Conservation (phyloP, 2,329 filamentous ascomycete species). For the Xylariaceae sp. region DNA sequence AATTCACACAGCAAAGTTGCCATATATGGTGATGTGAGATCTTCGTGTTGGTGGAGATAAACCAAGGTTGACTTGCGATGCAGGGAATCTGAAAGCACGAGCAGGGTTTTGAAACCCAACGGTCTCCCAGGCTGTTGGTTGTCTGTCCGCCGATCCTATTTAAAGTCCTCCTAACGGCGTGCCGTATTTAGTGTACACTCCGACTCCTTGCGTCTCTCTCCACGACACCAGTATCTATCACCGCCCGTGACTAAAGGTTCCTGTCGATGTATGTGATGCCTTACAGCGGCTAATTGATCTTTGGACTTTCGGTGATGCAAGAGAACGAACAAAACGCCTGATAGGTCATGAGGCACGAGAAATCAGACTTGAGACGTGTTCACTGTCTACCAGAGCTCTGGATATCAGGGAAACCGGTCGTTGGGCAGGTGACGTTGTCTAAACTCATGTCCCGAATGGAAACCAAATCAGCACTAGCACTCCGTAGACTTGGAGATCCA, state of each 20-base stretch:
- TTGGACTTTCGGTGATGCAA: background rate
- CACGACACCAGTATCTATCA: background rate
- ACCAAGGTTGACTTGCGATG: background rate
- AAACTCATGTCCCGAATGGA: background rate
- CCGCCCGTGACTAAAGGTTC: background rate
- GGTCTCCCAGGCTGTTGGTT: conserved; percentile 3
- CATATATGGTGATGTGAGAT: background rate
- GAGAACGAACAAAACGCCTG: background rate
- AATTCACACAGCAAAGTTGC: conserved; percentile 1
- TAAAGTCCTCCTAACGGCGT: background rate
- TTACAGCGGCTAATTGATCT: conserved; percentile 3
- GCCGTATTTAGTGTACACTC: background rate
- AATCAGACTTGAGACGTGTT: background rate
- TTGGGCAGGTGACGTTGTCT: background rate
- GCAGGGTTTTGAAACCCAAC: conserved; percentile 7
- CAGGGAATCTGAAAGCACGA: conserved; percentile 5
- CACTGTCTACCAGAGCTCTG: background rate
- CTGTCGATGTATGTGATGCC: conserved; percentile 8
- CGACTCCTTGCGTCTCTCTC: conserved; percentile 5
- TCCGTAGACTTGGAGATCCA: background rate
- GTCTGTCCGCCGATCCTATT: conserved; percentile 13
- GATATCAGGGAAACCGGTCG: conserved; percentile 1
- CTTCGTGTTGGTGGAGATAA: background rate
- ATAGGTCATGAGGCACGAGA: background rate
- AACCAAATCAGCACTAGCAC: background rate